A percentile compares a stretch with the other conserved stretches of the same genome.
Evolutionary conservation across 257 asterid species (phyloP).

Genomic region (Cinchona pubescens): DNA sequence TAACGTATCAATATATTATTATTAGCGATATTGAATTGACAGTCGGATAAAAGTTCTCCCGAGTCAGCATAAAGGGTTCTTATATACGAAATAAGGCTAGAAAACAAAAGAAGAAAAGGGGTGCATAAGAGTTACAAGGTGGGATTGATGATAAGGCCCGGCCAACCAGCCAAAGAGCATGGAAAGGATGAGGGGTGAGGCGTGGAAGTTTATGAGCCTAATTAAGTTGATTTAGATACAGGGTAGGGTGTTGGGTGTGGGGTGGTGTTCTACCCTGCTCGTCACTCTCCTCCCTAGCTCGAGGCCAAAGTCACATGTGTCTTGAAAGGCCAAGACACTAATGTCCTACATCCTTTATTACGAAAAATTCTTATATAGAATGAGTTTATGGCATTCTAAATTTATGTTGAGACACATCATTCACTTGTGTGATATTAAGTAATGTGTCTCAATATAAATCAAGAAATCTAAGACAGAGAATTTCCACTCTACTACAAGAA

Average conservation of each 20-base stretch:
- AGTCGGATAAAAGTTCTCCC: too few species aligned
- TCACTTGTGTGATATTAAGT: too few species aligned
- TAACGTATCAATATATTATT: too few species aligned
- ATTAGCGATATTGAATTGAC: too few species aligned
- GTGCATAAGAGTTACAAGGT: conserved; percentile 34
- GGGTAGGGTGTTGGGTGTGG: neutral
- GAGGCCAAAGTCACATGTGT: conserved; percentile 37
- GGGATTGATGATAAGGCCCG: conserved; percentile 34
- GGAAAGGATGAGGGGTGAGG: conserved; percentile 31
- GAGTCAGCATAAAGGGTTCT: neutral
- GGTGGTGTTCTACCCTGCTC: neutral
- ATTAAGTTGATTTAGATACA: conserved; percentile 23
- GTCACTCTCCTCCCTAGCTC: conserved; percentile 10
- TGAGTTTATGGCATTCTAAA: too few species aligned
- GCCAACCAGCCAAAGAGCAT: conserved; percentile 50
- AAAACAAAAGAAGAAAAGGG: neutral
- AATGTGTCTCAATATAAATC: too few species aligned
- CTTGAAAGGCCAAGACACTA: conserved; percentile 48
- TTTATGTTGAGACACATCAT: too few species aligned
- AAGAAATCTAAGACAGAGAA: too few species aligned
- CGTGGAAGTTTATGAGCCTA: conserved; percentile 42
- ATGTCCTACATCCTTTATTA: conserved; percentile 41
- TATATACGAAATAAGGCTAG: neutral
- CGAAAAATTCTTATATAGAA: too few species aligned
- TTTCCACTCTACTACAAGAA: too few species aligned